Conservation (phyloP, 306 rosid species). For the Acacia crassicarpa region DNA sequence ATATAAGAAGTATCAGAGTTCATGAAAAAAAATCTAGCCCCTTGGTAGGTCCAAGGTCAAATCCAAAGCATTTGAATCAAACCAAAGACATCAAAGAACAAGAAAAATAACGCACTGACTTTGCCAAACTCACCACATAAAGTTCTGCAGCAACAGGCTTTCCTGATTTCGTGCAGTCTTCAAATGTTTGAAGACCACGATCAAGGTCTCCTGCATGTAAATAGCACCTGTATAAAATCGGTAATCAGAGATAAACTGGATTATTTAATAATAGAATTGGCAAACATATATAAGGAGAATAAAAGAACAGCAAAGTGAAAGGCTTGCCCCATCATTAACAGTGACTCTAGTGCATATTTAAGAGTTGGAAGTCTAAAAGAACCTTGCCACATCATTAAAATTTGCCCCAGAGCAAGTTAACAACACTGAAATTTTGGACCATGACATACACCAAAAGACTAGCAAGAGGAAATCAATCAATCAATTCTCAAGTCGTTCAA, state of each 20-base stretch:
- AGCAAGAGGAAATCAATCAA: constrained; percentile 19
- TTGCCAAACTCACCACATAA: constrained; percentile 58
- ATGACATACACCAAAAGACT: constrained; percentile 16
- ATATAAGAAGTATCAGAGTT: neutral
- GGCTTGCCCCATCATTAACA: neutral
- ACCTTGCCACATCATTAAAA: neutral
- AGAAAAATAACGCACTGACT: neutral
- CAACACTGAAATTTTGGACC: constrained; percentile 15
- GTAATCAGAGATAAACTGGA: constrained; percentile 22
- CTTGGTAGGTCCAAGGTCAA: neutral
- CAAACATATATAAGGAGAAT: constrained; percentile 6
- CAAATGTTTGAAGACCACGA: constrained; percentile 59
- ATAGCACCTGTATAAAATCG: constrained; percentile 69
- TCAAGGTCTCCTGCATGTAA: constrained; percentile 76
- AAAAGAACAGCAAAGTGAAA: constrained; percentile 15
- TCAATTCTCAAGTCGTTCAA: constrained; percentile 8
- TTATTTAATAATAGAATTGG: constrained; percentile 10
- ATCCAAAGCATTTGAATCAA: neutral
- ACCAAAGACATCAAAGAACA: neutral
- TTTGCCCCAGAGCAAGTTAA: neutral
- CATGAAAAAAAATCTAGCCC: neutral
- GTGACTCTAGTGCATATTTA: neutral
- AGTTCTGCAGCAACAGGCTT: constrained; percentile 47
- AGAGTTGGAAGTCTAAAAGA: neutral
- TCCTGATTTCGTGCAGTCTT: constrained; percentile 48